Conservation (phyloP, 805 yeast genomes). For the Vanderwaltozyma polyspora region DNA sequence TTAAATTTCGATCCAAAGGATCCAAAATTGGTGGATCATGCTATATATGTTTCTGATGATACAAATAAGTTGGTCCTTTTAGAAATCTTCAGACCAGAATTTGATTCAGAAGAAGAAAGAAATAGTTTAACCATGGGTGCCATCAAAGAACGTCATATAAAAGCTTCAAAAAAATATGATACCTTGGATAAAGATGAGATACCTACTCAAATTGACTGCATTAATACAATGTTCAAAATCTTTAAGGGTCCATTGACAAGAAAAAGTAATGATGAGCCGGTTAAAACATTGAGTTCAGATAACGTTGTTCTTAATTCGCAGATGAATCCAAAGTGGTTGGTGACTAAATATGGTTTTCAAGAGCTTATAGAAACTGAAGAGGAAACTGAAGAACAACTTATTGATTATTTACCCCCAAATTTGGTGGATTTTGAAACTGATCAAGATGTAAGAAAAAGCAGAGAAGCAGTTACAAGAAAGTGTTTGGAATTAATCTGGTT, state of each 20-base stretch:
- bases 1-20: slow-evolving; percentile 9
- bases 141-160: slow-evolving; percentile 41
- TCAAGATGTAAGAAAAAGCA: slow-evolving; percentile 20
- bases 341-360: slow-evolving; percentile 36
- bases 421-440: slow-evolving; percentile 27
- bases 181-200: slow-evolving; percentile 15
- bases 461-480: slow-evolving; percentile 46
- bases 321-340: slow-evolving; percentile 43
- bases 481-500: slow-evolving; percentile 41
- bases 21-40: slow-evolving; percentile 36
- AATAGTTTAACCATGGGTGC: slow-evolving; percentile 36
- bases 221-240: slow-evolving; percentile 50
- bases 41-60: slow-evolving; percentile 35
- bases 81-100: slow-evolving; percentile 41
- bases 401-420: slow-evolving; percentile 39
- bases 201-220: slow-evolving; percentile 50
- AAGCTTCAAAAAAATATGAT: slow-evolving; percentile 23
- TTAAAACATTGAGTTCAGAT: slow-evolving; percentile 44
- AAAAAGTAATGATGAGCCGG: slow-evolving; percentile 32
- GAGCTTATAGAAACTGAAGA: slow-evolving; percentile 21
- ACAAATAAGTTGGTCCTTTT: slow-evolving; percentile 41
- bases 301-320: slow-evolving; percentile 44
- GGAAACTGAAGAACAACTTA: slow-evolving; percentile 10
- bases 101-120: slow-evolving; percentile 35
- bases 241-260: slow-evolving; percentile 53